Base-by-base conservation (phyloP, 2,329 filamentous ascomycete genomes). In the Fusarium sacchari region DNA sequence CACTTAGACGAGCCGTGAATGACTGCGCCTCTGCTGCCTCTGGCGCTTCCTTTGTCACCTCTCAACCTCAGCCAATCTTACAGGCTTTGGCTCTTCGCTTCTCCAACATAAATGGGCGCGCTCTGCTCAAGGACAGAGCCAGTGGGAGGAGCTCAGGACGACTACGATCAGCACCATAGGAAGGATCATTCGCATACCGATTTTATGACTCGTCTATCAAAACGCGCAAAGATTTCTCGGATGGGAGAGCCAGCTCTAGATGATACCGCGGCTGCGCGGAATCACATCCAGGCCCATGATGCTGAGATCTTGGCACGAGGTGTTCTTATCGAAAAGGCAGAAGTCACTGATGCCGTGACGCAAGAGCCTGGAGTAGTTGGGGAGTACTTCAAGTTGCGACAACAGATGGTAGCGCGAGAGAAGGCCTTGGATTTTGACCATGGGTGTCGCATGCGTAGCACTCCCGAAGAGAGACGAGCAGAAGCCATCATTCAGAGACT, bases 401-500 rank as follows among this genome's bases (percentile, higher is more conserved):
- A 74, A 1, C 71, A 76, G 18, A 52, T 85, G 6, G 61, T 78
- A 26, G 57, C 67, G 7, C 74, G 77, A 6, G 85, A 87, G 69
- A 76, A 72, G 12, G 75, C 75, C 7, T 71, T 86, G 10, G 81
- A 80, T 6, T 88, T 87, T 74, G 85, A 86, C 67, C 78, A 81
- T 58, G 64, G 58, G 11, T 84, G 82, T 71, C 79, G 78, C 28
- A 43, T 47, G 10, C 63, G 73, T 11, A 82, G 83, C 7, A 80
- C 81, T 7, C 14, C 72, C 0, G 73, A 79, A 13, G 86, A 88
- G 75, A 59, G 55, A 6, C 61, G 70, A 9, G 86, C 82, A 30
- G 80, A 87, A 67, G 42, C 56, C 28, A 83, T 87, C 46, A 64
- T 88, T n/a, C 80, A 81, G 37, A 37, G 32, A 3, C 73, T 88